Conservation (phyloP, 208 protist species). For the Phytomonas sp. region DNA sequence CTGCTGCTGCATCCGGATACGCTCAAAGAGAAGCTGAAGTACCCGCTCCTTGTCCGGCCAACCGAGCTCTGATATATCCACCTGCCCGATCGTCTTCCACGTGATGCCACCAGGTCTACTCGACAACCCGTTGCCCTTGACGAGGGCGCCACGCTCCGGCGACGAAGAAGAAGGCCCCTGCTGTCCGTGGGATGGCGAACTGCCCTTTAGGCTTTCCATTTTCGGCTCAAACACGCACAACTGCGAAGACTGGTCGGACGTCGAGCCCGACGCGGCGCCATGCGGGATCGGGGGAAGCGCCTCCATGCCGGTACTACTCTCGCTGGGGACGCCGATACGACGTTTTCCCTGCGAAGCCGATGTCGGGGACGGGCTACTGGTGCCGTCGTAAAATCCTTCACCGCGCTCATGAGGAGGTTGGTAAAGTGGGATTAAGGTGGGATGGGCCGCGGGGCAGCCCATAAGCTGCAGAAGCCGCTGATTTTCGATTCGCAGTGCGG, state of each 20-base stretch:
- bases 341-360: not conserved
- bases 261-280: not conserved
- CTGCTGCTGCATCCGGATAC: slow-evolving; percentile 33
- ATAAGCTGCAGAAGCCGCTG: slow-evolving; percentile 38
- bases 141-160: not conserved
- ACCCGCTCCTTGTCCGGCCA: slow-evolving; percentile 90
- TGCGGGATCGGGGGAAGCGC: not conserved
- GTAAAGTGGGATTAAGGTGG: not conserved
- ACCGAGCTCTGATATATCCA: slow-evolving; percentile 69
- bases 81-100: slow-evolving; percentile 38
- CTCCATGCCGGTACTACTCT: not conserved
- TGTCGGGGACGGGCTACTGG: not conserved
- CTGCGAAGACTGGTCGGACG: not conserved
- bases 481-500: slow-evolving; percentile 33
- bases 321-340: not conserved
- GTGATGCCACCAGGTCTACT: not conserved
- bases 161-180: not conserved
- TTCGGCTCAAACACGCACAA: not conserved
- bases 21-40: slow-evolving; percentile 70
- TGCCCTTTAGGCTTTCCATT: not conserved
- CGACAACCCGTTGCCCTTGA: not conserved
- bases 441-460: slow-evolving; percentile 8
- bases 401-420: not conserved
- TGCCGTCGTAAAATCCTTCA: not conserved
- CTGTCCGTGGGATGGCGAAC: not conserved